Percentiles rank a stretch among this genome's conserved stretches.
Evolutionary conservation across 441 rosid genomes (phyloP).

Genomic region (California macrophylla): DNA sequence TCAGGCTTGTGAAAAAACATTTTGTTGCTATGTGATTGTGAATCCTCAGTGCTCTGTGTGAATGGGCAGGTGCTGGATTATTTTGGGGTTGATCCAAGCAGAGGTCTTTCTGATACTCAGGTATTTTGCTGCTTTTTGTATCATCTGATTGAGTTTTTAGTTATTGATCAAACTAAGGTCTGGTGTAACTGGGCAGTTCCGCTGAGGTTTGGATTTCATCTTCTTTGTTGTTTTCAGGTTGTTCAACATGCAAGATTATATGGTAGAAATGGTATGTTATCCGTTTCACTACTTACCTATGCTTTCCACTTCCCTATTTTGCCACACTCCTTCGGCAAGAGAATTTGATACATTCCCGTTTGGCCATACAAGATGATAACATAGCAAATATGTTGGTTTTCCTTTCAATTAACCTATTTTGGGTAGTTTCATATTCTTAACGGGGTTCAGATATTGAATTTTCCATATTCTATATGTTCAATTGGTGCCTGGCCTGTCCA

Average conservation of each 20-base stretch:
- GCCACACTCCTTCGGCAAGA: background rate
- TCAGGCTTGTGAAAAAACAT: background rate
- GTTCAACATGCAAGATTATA: constrained; percentile 50
- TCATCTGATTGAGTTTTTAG: background rate
- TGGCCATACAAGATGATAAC: background rate
- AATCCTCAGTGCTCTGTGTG: constrained; percentile 13
- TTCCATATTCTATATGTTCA: background rate
- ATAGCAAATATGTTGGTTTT: background rate
- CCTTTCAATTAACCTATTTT: background rate
- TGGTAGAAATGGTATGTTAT: constrained; percentile 67
- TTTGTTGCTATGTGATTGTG: background rate
- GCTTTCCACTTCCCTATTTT: background rate
- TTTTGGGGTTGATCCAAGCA: constrained; percentile 61
- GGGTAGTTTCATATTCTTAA: background rate
- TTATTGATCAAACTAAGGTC: background rate
- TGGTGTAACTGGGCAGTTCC: background rate
- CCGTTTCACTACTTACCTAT: background rate
- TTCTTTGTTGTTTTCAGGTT: constrained; percentile 43
- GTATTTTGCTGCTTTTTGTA: constrained; percentile 25
- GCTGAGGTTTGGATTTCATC: constrained; percentile 12
- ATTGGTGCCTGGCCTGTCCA: background rate
- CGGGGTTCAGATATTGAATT: background rate
- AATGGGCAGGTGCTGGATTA: constrained; percentile 65
- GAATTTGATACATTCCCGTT: background rate
- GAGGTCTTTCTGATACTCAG: constrained; percentile 86